Base-by-base conservation (phyloP, 371 early-diverging fungal genomes). In the Mortierella sp. region DNA sequence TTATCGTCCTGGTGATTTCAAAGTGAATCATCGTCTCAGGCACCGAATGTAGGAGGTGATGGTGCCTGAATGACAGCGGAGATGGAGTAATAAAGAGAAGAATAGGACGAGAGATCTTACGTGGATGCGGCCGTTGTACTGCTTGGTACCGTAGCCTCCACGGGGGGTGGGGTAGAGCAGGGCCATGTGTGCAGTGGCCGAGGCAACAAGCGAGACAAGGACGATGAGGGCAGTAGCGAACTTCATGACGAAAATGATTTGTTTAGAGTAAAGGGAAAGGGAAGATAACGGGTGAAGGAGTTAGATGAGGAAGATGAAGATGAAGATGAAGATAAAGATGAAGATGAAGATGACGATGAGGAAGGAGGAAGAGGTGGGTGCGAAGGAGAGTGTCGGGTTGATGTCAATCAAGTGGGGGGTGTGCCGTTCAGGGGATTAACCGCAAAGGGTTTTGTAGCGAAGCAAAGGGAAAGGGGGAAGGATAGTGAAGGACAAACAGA, bases 111-210 rank as follows among this genome's bases (percentile, higher is more conserved):
- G 24, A 45, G 48, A 37, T 64, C 74, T 45, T 74, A 74, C 74
- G 40, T 74, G 74, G 47, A 74, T 55, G 26, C 74, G 68, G 47
- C 78, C 77, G 65, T 82, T 72, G 78, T 74, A 82, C 37, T 77
- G 65, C 44, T 66, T 67, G n/a, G 82, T 74, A 41, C 69, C 69
- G 31, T 71, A 65, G 26, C 82, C 82, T 40, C 74, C 76, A 50
- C 88, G 76, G 37, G 86, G 84, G 48, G 73, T 58, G 26, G 88
- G 88, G 71, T 71, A 77, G 26, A 77, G 76, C 39, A 88, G 64
- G 14, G 79, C 77, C 47, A 70, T 70, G 53, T 88, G 88, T 43
- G 86, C 85, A 9, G 77, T 31, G 26, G 68, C 83, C 26, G 71
- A 63, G 45, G 80, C 71, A 6, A 75, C 43, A 48, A 74, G 26